Conservation (phyloP, 2,329 filamentous ascomycete genomes). For the Lomentospora prolificans region DNA sequence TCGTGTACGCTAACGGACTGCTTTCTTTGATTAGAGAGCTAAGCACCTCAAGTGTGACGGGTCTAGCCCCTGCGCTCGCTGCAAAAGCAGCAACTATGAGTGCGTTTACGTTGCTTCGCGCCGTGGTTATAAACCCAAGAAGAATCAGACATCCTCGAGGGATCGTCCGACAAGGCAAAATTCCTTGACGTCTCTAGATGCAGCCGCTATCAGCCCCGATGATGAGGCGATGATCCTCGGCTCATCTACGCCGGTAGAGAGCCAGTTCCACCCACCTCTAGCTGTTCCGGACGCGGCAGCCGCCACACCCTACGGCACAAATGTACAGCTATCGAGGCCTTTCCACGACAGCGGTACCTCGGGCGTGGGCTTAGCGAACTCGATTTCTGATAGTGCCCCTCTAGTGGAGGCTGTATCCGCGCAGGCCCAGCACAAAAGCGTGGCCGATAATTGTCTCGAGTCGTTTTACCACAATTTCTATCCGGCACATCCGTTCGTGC, state of each 20-base stretch:
- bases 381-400: slow-evolving; percentile 8
- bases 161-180: slow-evolving; percentile 14
- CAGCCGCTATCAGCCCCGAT: neutral
- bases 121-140: slow-evolving; percentile 49
- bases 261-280: slow-evolving; percentile 11
- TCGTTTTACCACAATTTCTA: slow-evolving; percentile 51
- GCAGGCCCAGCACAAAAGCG: slow-evolving; percentile 22
- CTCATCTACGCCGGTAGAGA: neutral
- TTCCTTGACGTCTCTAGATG: neutral
- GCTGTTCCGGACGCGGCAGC: neutral
- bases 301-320: slow-evolving; percentile 15
- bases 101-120: slow-evolving; percentile 68
- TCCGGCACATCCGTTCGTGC: slow-evolving; percentile 46
- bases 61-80: slow-evolving; percentile 58
- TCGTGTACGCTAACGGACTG: neutral
- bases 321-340: slow-evolving; percentile 31
- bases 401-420: slow-evolving; percentile 10
- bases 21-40: slow-evolving; percentile 29
- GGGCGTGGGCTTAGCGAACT: slow-evolving; percentile 20
- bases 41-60: slow-evolving; percentile 74
- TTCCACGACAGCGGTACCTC: slow-evolving; percentile 10
- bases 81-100: slow-evolving; percentile 43
- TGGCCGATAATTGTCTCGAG: slow-evolving; percentile 44
- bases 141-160: slow-evolving; percentile 44
- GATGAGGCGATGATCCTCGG: slow-evolving; percentile 26